Evolutionary conservation across 306 rosid genomes (phyloP).

Genomic region (Biancaea sappan): DNA sequence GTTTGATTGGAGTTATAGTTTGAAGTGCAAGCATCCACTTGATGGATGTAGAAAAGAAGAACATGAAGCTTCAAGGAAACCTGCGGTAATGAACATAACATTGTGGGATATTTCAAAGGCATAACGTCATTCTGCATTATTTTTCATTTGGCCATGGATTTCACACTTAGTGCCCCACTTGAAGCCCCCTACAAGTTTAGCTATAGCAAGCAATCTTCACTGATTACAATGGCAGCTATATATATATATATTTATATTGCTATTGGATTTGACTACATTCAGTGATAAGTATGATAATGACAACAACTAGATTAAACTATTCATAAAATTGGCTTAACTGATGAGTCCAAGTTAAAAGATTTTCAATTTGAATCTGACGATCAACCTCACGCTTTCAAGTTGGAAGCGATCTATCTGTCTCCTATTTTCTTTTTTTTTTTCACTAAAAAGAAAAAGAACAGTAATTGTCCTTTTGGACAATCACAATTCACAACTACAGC

Average conservation of each 20-base stretch:
- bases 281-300: slow-evolving; percentile 18
- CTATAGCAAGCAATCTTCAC: slow-evolving; percentile 41
- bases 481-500: slow-evolving; percentile 28
- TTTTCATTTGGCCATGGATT: slow-evolving; percentile 36
- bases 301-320: slow-evolving; percentile 29
- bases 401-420: not conserved
- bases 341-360: not conserved
- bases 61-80: slow-evolving; percentile 28
- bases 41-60: slow-evolving; percentile 26
- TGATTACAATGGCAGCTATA: slow-evolving; percentile 41
- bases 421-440: not conserved
- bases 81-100: slow-evolving; percentile 33
- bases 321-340: not conserved
- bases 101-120: slow-evolving; percentile 47
- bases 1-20: too few relatives aligned
- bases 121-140: slow-evolving; percentile 53
- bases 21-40: slow-evolving; percentile 47
- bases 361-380: too few relatives aligned
- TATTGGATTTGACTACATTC: slow-evolving; percentile 26
- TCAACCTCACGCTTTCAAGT: not conserved
- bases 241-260: not conserved
- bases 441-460: not conserved
- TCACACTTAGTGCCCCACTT: slow-evolving; percentile 55
- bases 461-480: slow-evolving; percentile 45
- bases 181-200: slow-evolving; percentile 31